Percentiles rank a stretch among this genome's conserved stretches.
These are phyloP conservation scores for Rubroboletus pulcherrimus DNA, from an alignment of 768 basidiomycete genomes.

Conservation along the genomic window DNA sequence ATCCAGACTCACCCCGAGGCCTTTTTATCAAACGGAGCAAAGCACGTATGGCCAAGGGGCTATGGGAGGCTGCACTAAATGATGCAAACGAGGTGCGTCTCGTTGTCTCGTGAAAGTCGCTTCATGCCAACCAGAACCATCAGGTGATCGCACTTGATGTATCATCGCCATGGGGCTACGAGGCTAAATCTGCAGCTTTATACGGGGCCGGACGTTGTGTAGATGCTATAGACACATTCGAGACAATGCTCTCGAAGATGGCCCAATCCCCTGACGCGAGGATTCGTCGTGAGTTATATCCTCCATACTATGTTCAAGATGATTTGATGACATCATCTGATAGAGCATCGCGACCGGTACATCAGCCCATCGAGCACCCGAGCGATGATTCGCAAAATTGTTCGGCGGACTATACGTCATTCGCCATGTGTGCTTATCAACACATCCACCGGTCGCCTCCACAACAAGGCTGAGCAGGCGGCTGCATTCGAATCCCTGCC, in stretches of 20 bases:
- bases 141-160: neutral
- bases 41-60: neutral
- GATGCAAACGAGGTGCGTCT: neutral
- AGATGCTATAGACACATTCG: neutral
- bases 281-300: neutral
- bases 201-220: neutral
- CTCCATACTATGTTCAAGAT: no score
- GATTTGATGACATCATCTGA: neutral
- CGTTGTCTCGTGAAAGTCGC: neutral
- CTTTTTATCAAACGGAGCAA: slow-evolving; percentile 1
- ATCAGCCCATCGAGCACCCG: neutral
- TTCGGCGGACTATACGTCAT: neutral
- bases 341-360: neutral
- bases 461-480: neutral
- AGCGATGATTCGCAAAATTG: neutral
- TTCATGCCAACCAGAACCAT: neutral
- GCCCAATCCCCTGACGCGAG: neutral
- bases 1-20: neutral
- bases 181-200: neutral
- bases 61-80: neutral
- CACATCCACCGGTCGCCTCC: neutral
- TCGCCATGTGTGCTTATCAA: neutral
- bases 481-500: neutral
- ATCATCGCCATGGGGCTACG: slow-evolving; percentile 1
- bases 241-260: neutral